Conservation (phyloP, 208 protist genomes). For the Leptomonas seymouri region DNA sequence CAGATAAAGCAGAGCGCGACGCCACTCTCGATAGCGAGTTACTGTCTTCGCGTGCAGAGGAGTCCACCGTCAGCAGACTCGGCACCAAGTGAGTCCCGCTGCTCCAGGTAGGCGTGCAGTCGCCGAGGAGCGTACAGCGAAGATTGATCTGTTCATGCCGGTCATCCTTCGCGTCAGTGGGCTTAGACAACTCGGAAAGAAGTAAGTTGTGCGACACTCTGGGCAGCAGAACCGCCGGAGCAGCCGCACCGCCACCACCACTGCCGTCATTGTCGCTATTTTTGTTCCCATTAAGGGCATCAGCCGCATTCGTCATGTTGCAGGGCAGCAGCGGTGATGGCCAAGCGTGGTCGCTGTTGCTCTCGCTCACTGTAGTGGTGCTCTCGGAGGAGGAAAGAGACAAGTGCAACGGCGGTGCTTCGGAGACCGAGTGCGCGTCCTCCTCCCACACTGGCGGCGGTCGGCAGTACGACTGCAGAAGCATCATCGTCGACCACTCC, state of each 20-base stretch:
- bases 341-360: not conserved
- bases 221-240: too few species aligned
- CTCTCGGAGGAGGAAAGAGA: not conserved
- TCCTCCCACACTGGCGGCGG: constrained; percentile 34
- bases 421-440: not conserved
- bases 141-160: too few species aligned
- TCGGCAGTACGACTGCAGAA: constrained; percentile 16
- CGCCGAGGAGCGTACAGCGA: too few species aligned
- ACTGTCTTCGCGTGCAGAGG: not conserved
- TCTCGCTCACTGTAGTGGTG: not conserved
- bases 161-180: too few species aligned
- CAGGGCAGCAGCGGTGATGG: too few species aligned
- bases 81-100: not conserved
- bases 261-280: too few species aligned
- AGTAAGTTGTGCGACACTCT: too few species aligned
- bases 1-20: not conserved
- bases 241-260: too few species aligned
- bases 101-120: not conserved
- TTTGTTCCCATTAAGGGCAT: too few species aligned
- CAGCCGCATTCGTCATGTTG: too few species aligned
- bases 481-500: constrained; percentile 15
- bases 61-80: constrained; percentile 1
- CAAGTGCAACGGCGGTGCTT: not conserved
- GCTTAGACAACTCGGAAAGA: too few species aligned
- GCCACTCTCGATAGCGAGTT: not conserved